Evolutionary conservation across 2,329 filamentous ascomycete species (phyloP), one percentile per base, ranked within the genome.

Genomic region (Alternaria gansuensis): DNA sequence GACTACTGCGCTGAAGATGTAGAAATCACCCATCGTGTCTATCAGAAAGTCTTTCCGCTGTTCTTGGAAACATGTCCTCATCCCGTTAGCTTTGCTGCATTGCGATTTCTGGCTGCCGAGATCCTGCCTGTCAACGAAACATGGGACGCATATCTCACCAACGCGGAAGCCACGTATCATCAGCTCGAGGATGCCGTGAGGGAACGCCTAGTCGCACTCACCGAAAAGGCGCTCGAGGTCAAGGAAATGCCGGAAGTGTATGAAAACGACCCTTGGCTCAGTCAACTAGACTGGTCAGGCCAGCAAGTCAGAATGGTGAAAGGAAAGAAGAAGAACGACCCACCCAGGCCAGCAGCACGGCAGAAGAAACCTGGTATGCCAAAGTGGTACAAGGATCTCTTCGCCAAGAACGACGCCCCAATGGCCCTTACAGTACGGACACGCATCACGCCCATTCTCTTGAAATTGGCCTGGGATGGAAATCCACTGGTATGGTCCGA

Each of bases 1-100:
- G 90, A 96, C 73, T 99, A 99, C 77, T 99, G 95, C 74, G 95
- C 95, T 11, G 91, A 92, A 1, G 95, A 99, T 79, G 95, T 99
- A 17, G 88, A 89, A 34, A 88, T 97, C 67, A 99, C 95, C 0
- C 95, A 99, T 70, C 88, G 88, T 46, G 91, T 99, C n/a, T 99
- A 94, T 78, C 89, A 92, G 74, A 92, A 92, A 59, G 93, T 98
- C 1, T 95, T 99, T 63, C 92, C 93, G 1, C 90, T 90, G 58
- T 99, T 97, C 70, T 82, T 97, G 21, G 84, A 92, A 43, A 91
- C 91, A 26, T 99, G 95, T 73, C 95, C 95, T 0, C 96, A 99
- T 77, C 95, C 95, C 0, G 95, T 99, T 71, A 98, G 93, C 78
- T 99, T 99, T 72, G 94, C 92, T 2, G 95, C 95, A 2, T 83